A percentile compares a stretch with the other conserved stretches of the same genome.
phyloP scores from a whole-genome alignment of 106 monocot genomes.

The Platanthera guangdongensis region DNA sequence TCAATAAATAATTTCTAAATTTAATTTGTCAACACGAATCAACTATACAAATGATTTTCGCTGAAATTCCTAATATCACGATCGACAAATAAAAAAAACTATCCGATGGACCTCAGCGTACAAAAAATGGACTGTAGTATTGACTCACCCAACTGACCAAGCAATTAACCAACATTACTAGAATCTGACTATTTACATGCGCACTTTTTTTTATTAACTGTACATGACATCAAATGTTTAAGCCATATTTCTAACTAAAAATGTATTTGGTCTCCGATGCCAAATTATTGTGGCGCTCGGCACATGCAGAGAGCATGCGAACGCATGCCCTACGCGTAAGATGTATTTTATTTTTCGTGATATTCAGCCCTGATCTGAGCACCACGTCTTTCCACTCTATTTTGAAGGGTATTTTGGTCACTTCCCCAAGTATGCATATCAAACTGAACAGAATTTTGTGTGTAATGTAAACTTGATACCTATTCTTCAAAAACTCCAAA shows the following conservation, averaged over 20 bases:
- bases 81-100: neutral
- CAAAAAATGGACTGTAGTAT: neutral
- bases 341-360: no score
- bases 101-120: neutral
- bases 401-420: no score
- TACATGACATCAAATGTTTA: neutral
- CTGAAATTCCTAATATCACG: neutral
- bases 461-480: neutral
- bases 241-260: neutral
- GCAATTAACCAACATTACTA: neutral
- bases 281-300: no score
- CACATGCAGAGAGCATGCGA: no score
- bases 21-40: neutral
- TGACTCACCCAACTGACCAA: neutral
- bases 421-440: neutral
- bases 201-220: neutral
- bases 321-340: no score
- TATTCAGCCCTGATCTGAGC: no score
- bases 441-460: neutral
- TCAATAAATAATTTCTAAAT: no score
- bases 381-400: no score
- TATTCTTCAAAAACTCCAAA: constrained; percentile 19
- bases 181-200: neutral
- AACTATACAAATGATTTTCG: neutral
- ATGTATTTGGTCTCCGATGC: neutral